Percentiles rank a stretch among this genome's conserved stretches.
Evolutionary conservation across 129 eudicot genomes (phyloP).

Genomic region (Helianthus annuus): HanXRQr2.0-SUNRISE NC_035440.2:11068727-11069226

Average conservation of each 20-base stretch:
- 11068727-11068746: conserved; percentile 80
- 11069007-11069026: conserved; percentile 91
- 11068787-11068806: conserved; percentile 79
- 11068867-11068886: conserved; percentile 57
- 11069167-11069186: conserved; percentile 78
- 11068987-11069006: conserved; percentile 74
- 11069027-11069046: conserved; percentile 87
- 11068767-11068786: conserved; percentile 52
- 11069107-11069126: conserved; percentile 94
- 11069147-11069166: conserved; percentile 86
- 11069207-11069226: conserved; percentile 39
- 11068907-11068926: conserved; percentile 90
- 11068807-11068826: conserved; percentile 76
- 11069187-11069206: conserved; percentile 69
- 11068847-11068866: conserved; percentile 95
- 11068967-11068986: conserved; percentile 67
- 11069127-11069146: conserved; percentile 97
- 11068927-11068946: conserved; percentile 95
- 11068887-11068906: conserved; percentile 76
- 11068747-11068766: conserved; percentile 91
- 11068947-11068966: conserved; percentile 91
- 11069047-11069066: conserved; percentile 98
- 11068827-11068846: conserved; percentile 85
- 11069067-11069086: conserved; percentile 97
- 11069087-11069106: conserved; percentile 92